phyloP scores from a whole-genome alignment of 768 basidiomycete species.

The Pleurotus pulmonarius region DNA sequence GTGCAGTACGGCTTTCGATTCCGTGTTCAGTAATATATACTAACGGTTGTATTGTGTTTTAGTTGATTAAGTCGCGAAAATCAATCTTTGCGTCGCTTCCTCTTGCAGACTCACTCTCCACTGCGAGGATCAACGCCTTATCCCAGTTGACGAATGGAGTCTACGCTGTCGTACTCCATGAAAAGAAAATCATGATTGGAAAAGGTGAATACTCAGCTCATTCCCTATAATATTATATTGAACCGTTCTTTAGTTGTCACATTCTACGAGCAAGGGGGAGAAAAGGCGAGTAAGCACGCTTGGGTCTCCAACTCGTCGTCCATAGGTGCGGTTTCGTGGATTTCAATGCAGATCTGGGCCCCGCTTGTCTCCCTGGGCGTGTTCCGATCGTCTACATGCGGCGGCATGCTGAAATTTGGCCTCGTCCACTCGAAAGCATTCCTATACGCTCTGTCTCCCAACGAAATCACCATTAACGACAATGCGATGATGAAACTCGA shows the following conservation, averaged over 20 bases:
- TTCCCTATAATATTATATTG: neutral
- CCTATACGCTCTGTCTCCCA: no score
- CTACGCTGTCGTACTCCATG: neutral
- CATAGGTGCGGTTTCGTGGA: neutral
- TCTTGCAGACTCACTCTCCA: neutral
- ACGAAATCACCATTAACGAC: no score
- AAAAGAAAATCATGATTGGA: neutral
- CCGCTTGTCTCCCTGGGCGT: neutral
- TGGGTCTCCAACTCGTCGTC: neutral
- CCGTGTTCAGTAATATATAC: neutral
- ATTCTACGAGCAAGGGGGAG: neutral
- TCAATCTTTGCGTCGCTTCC: neutral
- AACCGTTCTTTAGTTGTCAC: neutral
- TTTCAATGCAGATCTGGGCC: neutral
- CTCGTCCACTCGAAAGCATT: no score
- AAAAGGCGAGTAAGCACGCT: neutral
- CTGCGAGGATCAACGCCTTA: neutral
- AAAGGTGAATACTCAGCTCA: neutral
- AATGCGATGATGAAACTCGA: no score
- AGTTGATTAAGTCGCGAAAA: neutral
- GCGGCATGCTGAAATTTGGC: no score
- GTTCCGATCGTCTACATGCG: no score
- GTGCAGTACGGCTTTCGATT: neutral
- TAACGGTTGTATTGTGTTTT: neutral
- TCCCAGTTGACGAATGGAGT: neutral